Percentiles rank a stretch among this genome's conserved stretches.
These are phyloP conservation scores for Leccinum insigne DNA, from an alignment of 1,284 basidiomycete species.

Conservation along the genomic window DNA sequence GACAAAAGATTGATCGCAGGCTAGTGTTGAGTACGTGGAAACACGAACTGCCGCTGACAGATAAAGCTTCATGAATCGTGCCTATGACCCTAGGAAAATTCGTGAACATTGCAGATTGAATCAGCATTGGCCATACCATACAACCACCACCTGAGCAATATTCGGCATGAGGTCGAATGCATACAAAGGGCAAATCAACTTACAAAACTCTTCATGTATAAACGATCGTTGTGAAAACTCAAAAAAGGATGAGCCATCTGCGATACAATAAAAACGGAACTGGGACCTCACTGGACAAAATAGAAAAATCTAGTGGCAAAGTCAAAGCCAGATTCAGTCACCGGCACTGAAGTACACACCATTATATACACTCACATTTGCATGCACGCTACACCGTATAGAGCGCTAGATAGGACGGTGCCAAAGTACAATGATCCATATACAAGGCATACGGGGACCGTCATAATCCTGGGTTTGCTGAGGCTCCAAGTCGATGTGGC, in stretches of 20 bases:
- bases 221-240: conserved; percentile 13
- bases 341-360: background rate
- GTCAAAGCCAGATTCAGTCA: background rate
- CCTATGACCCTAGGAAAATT: conserved; percentile 3
- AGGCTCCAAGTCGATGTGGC: background rate
- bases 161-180: background rate
- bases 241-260: background rate
- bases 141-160: background rate
- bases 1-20: background rate
- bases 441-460: background rate
- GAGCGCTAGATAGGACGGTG: background rate
- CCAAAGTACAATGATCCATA: conserved; percentile 8
- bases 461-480: background rate
- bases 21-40: background rate
- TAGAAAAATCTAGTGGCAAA: background rate
- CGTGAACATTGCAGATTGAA: background rate
- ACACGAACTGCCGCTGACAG: background rate
- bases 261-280: background rate
- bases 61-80: background rate
- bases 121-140: background rate
- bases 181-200: background rate
- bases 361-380: background rate
- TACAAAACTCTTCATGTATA: conserved; percentile 13
- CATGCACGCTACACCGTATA: background rate
- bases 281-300: conserved; percentile 3